Base-by-base conservation (phyloP, 768 basidiomycete genomes). In the Mycena haematopus region DNA sequence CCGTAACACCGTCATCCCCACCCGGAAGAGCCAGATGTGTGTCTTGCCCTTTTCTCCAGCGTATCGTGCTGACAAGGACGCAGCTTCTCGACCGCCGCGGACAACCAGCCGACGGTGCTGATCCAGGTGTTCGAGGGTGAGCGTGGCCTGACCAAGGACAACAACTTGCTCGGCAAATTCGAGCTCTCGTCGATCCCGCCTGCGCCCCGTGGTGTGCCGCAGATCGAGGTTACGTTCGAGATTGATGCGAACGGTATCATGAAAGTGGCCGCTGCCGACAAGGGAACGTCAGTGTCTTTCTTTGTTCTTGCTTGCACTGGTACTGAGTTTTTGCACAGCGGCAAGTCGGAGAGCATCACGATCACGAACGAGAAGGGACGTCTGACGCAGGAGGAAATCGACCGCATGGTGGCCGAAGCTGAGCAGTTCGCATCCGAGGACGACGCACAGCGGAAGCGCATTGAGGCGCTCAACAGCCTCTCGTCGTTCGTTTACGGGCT, bases 121-220 rank as follows among this genome's bases (percentile, higher is more conserved):
- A 96, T 99, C 78, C 96, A 99, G 78, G 96, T 99, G 66, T 98
- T 82, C 76, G 96, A 98, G 84, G 96, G 96, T 77, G 96, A 98
- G 81, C 95, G 96, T 74, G 88, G 94, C 50, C 80, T 97, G 71
- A 98, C 96, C 68, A 96, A 96, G 87, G 96, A 98, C 80, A 98
- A 97, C 86, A 96, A 97, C 81, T 89, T 91, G 52, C 91, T 99
- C 69, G 96, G 96, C 79, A 95, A 95, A 76, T 98, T 97, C 76
- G 95, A 97, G 78, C 88, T 98, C 40, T 90, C 86, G 47, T 74
- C 92, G 62, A 97, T 99, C 64, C 95, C 96, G 33, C 95, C 96
- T 42, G 92, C 96, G 2, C 96, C 96, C 68, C 93, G 96, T 65
- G 96, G 96, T 74, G 93, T 95, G 54, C 96, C 96, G 72, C 96